Base-by-base conservation (phyloP, 179 eudicot species). In the Amaranthus tricolor region DNA sequence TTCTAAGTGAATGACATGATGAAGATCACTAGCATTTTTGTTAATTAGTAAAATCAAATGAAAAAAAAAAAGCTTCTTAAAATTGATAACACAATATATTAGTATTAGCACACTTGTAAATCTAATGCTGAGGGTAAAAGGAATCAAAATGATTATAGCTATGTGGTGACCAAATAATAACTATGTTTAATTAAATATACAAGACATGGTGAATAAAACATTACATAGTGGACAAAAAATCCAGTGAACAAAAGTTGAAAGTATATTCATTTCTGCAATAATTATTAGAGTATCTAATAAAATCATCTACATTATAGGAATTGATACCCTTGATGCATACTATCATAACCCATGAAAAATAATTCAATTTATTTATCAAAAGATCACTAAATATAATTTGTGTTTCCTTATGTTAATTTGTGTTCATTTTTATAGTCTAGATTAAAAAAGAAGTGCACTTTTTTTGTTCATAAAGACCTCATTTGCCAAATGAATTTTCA, bases 71-170 rank as follows among this genome's bases (percentile, higher is more conserved):
- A 54, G 16, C 19, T 54, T 11, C 9, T 44, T 43, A 64, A 2
- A 31, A 31, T 21, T 66, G 19, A 2, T 48, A 5, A 16, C 0
- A 66, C 11, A 15, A 43, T 70, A 24, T 54, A 45, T 56, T 63
- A 72, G 70, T 67, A 45, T 56, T 63, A 72, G 70, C 61, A 67
- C 74, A 58, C 52, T 79, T 44, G 71, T 54, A 74, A 70, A 78
- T 75, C 79, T 71, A 66, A 62, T 50, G 24, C 52, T 71, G 12
- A 58, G 21, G 40, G 48, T 14, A 57, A 50, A 59, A 31, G 44
- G 69, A 80, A 65, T 63, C 72, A 13, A 47, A 66, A 76, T 71
- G 65, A 80, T 80, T 74, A 54, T 31, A 53, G 70, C 76, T 53
- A 66, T 64, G 55, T 50, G 79, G 71, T 67, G 66, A 56, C 47